These are phyloP conservation scores for Echites panduratus DNA, from an alignment of 257 asterid genomes.

Conservation along the genomic window DNA sequence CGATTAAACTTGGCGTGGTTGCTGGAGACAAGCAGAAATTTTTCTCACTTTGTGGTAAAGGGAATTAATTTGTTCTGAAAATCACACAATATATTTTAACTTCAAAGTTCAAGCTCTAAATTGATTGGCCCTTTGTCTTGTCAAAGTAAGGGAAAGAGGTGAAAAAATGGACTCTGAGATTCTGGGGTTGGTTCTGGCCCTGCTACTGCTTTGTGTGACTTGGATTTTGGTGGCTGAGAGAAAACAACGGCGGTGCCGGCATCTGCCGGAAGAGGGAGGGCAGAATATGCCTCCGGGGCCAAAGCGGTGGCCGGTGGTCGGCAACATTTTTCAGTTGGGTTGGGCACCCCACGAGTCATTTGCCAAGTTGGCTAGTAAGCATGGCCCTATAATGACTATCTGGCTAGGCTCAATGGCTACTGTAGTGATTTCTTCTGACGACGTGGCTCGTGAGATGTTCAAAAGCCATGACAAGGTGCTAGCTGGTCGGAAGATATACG, in stretches of 20 bases:
- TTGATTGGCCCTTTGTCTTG: too few species aligned
- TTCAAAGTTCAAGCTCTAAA: background rate
- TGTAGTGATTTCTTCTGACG: conserved; percentile 25
- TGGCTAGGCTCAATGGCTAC: conserved; percentile 67
- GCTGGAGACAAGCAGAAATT: background rate
- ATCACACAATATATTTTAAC: background rate
- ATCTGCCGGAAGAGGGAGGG: background rate
- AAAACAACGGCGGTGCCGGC: too few species aligned
- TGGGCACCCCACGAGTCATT: conserved; percentile 49
- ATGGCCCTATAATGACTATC: conserved; percentile 62
- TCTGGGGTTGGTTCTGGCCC: background rate
- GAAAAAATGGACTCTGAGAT: conserved; percentile 1
- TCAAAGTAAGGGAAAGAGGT: background rate
- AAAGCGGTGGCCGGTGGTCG: conserved; percentile 52
- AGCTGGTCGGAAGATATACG: conserved; percentile 64
- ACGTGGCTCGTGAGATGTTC: conserved; percentile 66
- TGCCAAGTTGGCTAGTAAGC: conserved; percentile 33
- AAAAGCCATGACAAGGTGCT: conserved; percentile 48
- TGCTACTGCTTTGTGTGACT: background rate
- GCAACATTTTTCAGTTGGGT: conserved; percentile 52
- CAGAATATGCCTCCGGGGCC: conserved; percentile 83
- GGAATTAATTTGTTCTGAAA: too few species aligned
- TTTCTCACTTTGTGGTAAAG: too few species aligned
- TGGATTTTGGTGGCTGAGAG: background rate
- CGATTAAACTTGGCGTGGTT: too few species aligned